Evolutionary conservation across 495 filamentous ascomycete species (phyloP).

Genomic region (Aspergillus egyptiacus): DNA sequence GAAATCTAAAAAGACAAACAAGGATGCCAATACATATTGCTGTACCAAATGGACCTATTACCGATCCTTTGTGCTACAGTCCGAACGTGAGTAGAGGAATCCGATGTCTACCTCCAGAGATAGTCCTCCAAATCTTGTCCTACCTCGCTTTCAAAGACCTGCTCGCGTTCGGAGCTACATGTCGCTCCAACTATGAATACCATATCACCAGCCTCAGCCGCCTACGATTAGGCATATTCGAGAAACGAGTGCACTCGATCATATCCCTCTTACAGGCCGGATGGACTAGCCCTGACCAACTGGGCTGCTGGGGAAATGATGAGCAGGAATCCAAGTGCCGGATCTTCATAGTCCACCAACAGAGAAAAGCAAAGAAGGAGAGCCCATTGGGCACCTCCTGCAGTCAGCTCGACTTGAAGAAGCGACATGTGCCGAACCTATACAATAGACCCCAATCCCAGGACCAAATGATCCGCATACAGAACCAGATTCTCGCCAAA

Average conservation of each 20-base stretch:
- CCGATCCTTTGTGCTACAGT: neutral
- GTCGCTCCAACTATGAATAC: conserved; percentile 21
- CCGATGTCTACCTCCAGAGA: conserved; percentile 26
- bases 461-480: conserved; percentile 20
- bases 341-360: conserved; percentile 17
- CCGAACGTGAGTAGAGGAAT: conserved; percentile 16
- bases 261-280: conserved; percentile 31
- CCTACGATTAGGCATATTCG: conserved; percentile 30
- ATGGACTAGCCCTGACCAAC: conserved; percentile 19
- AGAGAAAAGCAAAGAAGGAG: neutral
- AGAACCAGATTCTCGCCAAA: conserved; percentile 23
- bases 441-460: conserved; percentile 7
- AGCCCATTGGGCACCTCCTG: neutral
- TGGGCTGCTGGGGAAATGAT: neutral
- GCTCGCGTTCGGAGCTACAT: conserved; percentile 32
- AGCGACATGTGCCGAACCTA: neutral
- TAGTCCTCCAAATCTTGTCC: conserved; percentile 31
- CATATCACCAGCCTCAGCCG: conserved; percentile 25
- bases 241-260: conserved; percentile 27
- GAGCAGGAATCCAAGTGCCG: conserved; percentile 11
- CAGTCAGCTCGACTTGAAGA: neutral
- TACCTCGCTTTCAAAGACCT: conserved; percentile 29
- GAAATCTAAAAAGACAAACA: neutral
- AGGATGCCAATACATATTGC: neutral
- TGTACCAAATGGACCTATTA: neutral